Evolutionary conservation across 768 basidiomycete species (phyloP).

Genomic region (Tricholoma sp.): DNA sequence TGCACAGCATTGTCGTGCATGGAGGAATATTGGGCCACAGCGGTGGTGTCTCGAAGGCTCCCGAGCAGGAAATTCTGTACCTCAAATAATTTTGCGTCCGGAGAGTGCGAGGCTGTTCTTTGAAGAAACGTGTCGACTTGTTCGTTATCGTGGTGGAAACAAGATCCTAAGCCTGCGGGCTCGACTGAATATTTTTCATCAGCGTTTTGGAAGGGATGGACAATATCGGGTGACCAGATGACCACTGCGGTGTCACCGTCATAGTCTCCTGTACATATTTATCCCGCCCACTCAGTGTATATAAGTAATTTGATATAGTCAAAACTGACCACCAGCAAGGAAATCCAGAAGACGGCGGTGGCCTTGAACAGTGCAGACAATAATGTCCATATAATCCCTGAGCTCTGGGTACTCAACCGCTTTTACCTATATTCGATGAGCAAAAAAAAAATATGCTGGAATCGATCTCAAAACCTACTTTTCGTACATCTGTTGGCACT

Average conservation of each 20-base stretch:
- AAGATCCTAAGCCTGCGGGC: conserved; percentile 35
- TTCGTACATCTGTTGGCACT: conserved; percentile 61
- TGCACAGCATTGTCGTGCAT: conserved; percentile 57
- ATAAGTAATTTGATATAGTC: background rate
- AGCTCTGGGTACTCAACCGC: conserved; percentile 51
- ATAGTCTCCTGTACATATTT: conserved; percentile 48
- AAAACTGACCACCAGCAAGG: conserved; percentile 51
- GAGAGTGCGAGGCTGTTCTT: conserved; percentile 15
- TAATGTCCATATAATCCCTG: conserved; percentile 48
- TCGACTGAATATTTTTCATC: conserved; percentile 41
- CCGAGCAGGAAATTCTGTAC: conserved; percentile 50
- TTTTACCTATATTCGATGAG: conserved; percentile 36
- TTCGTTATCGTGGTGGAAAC: conserved; percentile 39
- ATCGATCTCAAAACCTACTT: conserved; percentile 29
- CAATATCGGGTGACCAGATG: conserved; percentile 56
- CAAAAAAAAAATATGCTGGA: background rate
- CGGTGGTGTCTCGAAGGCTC: conserved; percentile 36
- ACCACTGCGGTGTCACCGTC: conserved; percentile 61
- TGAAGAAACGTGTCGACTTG: conserved; percentile 39
- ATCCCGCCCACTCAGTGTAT: background rate
- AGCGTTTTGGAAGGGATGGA: conserved; percentile 51
- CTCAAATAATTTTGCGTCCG: conserved; percentile 23
- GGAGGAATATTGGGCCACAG: conserved; percentile 51
- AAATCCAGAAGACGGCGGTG: conserved; percentile 55
- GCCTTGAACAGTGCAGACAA: conserved; percentile 52